Base-by-base conservation (phyloP, 208 protist genomes). In the Acanthamoeba triangularis region DNA sequence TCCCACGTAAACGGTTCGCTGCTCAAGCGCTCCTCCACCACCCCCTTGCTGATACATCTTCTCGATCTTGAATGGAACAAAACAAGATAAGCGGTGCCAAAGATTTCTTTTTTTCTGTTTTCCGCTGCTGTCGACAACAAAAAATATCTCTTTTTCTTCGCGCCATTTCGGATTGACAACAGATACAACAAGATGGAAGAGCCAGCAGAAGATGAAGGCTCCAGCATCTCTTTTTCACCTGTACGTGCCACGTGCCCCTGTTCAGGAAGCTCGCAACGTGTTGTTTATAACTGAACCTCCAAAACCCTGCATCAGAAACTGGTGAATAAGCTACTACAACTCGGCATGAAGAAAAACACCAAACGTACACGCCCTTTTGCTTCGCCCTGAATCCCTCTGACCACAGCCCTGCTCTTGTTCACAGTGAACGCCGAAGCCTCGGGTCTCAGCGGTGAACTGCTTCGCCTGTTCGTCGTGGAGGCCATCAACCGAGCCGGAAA, bases 1-100 rank as follows among this genome's bases (percentile, higher is more conserved):
- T 14, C 90, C 90, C 63, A 94, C 90, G 28, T 94, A 94, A 10
- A 94, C 52, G 8, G 90, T 94, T 37, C 90, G 90, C 65, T 25
- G 54, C 8, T 74, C 56, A 5, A 30, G 85, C 18, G 23, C 63
- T 30, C n/a, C 63, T 35, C 14, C 30, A 35, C 18, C 37, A 8
- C 37, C 37, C n/a, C n/a, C 20, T 82, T 82, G 23, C 20, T 47
- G n/a, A 25, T 82, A 20, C n/a, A 33, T 41, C 37, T 41, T 82
- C 23, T 35, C 37, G 33, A 35, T 82, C 23, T 41, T 16, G 72
- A 82, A 82, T 82, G 2, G 23, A 20, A n/a, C 0, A 4, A 11
- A 20, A 67, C 23, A n/a, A 67, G 13, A 67, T 4, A n/a, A 67
- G 13, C n/a, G n/a, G n/a, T n/a, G 18, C 59, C 59, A 47, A 47